These are phyloP conservation scores for Tuber aestivum DNA, from an alignment of 495 filamentous ascomycete species.

Conservation along the genomic window DNA sequence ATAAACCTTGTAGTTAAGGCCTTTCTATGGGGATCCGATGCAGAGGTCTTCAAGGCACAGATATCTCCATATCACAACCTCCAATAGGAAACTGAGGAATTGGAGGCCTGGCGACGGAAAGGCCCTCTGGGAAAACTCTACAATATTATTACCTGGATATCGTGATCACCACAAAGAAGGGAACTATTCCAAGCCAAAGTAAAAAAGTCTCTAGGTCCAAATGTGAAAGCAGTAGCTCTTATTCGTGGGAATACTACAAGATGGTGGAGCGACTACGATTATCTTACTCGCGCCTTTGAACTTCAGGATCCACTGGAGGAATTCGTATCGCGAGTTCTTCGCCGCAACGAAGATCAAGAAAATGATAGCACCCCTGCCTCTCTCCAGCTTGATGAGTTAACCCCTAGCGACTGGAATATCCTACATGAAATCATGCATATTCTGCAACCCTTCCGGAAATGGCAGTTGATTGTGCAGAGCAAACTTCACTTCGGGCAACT, in stretches of 20 bases:
- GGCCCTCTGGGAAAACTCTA: conserved; percentile 29
- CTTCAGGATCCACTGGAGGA: conserved; percentile 17
- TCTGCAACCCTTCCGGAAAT: no score
- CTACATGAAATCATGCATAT: no score
- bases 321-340: no score
- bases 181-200: conserved; percentile 18
- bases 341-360: no score
- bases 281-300: conserved; percentile 10
- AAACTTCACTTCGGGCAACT: no score
- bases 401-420: no score
- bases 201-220: background rate
- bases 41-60: no score
- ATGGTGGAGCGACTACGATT: conserved; percentile 21
- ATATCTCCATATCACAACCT: background rate
- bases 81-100: conserved; percentile 1
- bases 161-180: conserved; percentile 4
- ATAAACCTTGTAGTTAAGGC: conserved; percentile 28
- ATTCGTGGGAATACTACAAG: conserved; percentile 21
- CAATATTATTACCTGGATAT: conserved; percentile 21
- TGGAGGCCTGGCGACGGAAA: conserved; percentile 17
- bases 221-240: conserved; percentile 6
- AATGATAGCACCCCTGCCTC: no score
- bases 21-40: conserved; percentile 19
- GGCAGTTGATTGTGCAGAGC: no score
- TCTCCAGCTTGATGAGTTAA: no score